These are phyloP conservation scores for Corymbia calophylla DNA, from an alignment of 441 rosid species.

Conservation along the genomic window DNA sequence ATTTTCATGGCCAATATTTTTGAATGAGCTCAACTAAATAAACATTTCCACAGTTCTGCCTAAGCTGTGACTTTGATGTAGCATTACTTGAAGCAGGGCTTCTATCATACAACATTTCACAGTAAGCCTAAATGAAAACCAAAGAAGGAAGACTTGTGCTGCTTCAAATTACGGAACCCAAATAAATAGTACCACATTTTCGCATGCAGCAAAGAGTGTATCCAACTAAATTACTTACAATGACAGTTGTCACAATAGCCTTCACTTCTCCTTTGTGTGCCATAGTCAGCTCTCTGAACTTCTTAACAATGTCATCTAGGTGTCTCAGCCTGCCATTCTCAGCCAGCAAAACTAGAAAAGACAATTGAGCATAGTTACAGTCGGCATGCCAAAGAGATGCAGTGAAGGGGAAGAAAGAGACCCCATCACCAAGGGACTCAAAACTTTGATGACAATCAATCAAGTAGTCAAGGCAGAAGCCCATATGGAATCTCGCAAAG, in stretches of 20 bases:
- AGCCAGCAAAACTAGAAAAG: slow-evolving; percentile 52
- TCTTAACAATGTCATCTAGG: slow-evolving; percentile 51
- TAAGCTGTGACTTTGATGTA: not conserved
- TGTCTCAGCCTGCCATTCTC: slow-evolving; percentile 70
- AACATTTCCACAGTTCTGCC: not conserved
- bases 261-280: slow-evolving; percentile 79
- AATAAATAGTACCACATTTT: not conserved
- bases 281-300: slow-evolving; percentile 65
- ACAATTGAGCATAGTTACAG: not conserved
- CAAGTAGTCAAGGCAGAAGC: not conserved
- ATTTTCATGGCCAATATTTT: not conserved
- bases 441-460: not conserved
- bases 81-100: not conserved
- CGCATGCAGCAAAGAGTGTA: not conserved
- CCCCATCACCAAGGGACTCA: not conserved
- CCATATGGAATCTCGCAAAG: not conserved
- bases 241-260: slow-evolving; percentile 70
- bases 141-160: not conserved
- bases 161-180: not conserved
- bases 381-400: not conserved
- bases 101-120: not conserved
- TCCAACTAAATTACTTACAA: slow-evolving; percentile 41
- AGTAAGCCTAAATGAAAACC: not conserved
- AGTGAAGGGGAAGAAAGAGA: not conserved
- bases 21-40: not conserved